These are phyloP conservation scores for Debaryomyces udenii DNA, from an alignment of 1,139 yeast species.

Conservation along the genomic window DNA sequence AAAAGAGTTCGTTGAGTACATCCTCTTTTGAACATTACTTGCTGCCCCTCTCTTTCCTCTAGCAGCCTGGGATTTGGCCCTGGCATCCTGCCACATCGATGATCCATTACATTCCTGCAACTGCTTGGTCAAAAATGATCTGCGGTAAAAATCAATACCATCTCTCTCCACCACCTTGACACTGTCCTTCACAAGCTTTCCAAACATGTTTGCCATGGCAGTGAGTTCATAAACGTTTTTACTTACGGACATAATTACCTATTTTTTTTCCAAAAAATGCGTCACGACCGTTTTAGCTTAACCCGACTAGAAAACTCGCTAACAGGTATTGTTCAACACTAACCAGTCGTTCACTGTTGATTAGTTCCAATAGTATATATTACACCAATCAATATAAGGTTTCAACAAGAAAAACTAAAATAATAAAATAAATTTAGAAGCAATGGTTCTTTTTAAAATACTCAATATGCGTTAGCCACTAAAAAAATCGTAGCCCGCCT, in stretches of 20 bases:
- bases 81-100: slow-evolving; percentile 16
- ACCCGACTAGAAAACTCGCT: too few relatives aligned
- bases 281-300: too few relatives aligned
- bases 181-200: slow-evolving; percentile 10
- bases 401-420: too few relatives aligned
- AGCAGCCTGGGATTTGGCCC: slow-evolving; percentile 15
- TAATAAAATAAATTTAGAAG: too few relatives aligned
- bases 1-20: slow-evolving; percentile 26
- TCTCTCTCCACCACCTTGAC: slow-evolving; percentile 11
- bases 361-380: too few relatives aligned
- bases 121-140: slow-evolving; percentile 11
- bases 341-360: too few relatives aligned
- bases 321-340: too few relatives aligned
- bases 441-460: too few relatives aligned
- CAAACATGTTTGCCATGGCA: slow-evolving; percentile 12
- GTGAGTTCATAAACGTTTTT: slow-evolving; percentile 14
- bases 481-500: slow-evolving; percentile 1
- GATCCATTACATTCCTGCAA: slow-evolving; percentile 5
- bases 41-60: slow-evolving; percentile 9
- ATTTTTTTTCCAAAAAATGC: background rate
- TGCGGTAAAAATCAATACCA: slow-evolving; percentile 5
- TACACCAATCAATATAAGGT: too few relatives aligned
- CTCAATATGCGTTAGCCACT: background rate
- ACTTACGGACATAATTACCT: slow-evolving; percentile 12
- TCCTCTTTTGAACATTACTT: slow-evolving; percentile 13